phyloP scores from a whole-genome alignment of 257 asterid species.

The Gentiana macrophylla region DNA sequence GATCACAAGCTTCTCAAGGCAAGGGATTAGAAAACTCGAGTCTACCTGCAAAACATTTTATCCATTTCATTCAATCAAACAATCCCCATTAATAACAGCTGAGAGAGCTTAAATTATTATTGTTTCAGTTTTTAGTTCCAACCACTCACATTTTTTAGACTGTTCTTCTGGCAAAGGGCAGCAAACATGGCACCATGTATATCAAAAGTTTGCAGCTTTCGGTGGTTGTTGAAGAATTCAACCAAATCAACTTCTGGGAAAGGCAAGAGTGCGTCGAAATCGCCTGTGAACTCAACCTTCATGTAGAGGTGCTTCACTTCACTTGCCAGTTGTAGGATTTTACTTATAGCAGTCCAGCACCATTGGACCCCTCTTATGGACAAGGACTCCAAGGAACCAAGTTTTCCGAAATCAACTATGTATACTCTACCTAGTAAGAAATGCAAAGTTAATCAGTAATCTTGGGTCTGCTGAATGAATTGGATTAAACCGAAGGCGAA shows the following conservation, averaged over 20 bases:
- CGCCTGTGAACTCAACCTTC: constrained; percentile 94
- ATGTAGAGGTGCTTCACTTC: constrained; percentile 85
- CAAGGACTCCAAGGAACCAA: constrained; percentile 57
- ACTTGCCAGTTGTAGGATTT: constrained; percentile 67
- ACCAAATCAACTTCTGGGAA: constrained; percentile 87
- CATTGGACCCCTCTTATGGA: constrained; percentile 85
- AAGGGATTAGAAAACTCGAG: constrained; percentile 54
- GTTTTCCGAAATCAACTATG: constrained; percentile 68
- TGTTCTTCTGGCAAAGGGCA: constrained; percentile 90
- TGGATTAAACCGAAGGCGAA: too few relatives aligned
- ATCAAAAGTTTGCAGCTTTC: constrained; percentile 69
- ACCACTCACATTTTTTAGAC: constrained; percentile 75
- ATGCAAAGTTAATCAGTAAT: neutral
- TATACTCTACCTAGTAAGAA: constrained; percentile 51
- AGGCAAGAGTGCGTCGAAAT: constrained; percentile 54
- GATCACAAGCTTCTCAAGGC: constrained; percentile 66
- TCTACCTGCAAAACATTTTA: constrained; percentile 46
- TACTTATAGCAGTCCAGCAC: constrained; percentile 84
- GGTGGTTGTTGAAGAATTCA: constrained; percentile 87
- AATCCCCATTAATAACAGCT: neutral
- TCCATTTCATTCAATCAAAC: neutral
- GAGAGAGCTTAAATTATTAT: too few relatives aligned
- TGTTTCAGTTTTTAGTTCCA: neutral
- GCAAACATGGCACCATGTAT: constrained; percentile 98
- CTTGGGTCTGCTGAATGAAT: neutral